Base-by-base conservation (phyloP, 371 early-diverging fungal species). In the Umbelopsis sp. region DNA sequence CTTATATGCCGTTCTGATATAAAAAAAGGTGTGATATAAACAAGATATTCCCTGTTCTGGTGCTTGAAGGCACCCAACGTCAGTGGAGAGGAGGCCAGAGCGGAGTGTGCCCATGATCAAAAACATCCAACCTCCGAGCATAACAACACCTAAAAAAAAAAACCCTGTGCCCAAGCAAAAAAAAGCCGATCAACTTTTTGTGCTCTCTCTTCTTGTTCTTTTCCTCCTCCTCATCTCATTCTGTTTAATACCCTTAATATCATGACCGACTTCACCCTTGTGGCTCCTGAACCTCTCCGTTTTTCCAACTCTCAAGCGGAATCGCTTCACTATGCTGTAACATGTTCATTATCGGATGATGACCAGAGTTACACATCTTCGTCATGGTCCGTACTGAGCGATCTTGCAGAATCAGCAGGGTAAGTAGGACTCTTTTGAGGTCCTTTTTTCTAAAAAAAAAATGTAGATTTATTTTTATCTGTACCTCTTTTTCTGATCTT, bases 211-310 rank as follows among this genome's bases (percentile, higher is more conserved):
- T n/a, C 35, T 57, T 57, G 18, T 57, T 18, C 35, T 35, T 9
- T 35, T 35, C 52, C 24, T 51, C 24, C n/a, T n/a, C 24, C 52
- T 29, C 52, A 51, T 41, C 48, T 18, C 57, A 16, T 57, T 57
- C 57, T 57, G 18, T 6, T 41, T 57, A 35, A 16, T 57, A 29
- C 57, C 29, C 35, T 35, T 57, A 35, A 25, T 29, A 32, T 57
- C 57, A 57, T 57, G 57, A 35, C 35, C 12, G 57, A 57, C 29
- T 57, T 57, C 29, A 57, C 57, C 29, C 35, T 57, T 8, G 35
- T 57, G 29, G 57, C 57, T 57, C 57, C 57, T 12, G 57, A 57
- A 18, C 57, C 57, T 57, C 57, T 57, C 29, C 57, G 57, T 57
- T 57, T 57, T 35, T 57, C 57, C 29, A 57, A 57, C 57, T 57